Evolutionary conservation across 2,329 filamentous ascomycete species (phyloP), one percentile per base, ranked within the genome.

Genomic region (Aspergillus novoparasiticus): DNA sequence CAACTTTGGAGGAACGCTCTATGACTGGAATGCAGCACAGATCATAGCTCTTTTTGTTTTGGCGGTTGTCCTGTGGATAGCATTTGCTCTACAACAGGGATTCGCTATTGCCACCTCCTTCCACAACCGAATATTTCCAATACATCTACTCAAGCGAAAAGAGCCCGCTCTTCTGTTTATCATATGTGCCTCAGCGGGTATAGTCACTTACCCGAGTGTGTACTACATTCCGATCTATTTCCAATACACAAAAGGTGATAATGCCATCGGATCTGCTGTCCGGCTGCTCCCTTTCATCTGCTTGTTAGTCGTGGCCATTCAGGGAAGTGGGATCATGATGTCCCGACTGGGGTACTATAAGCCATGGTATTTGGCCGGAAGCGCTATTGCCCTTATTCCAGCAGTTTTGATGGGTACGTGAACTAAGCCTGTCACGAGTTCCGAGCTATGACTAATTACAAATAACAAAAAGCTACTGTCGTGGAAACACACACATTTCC

Each of bases 221-320:
- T 87, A 86, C 73, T 87, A 84, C 72, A 81, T 84, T 9, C 85
- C 85, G 0, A 73, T 87, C 0, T 86, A 80, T 73, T 86, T 86
- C 71, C 81, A 84, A 62, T 87, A 86, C 68, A 78, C 78, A 0
- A 76, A 74, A 3, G 80, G 80, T 6, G 82, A 83, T 48, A 72
- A 66, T 0, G 73, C 71, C 1, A 41, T 76, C 3, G 58, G 58
- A 41, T 66, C 75, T 2, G 73, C 72, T 1, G 73, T 79, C 1
- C 73, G 73, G 1, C 66, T 79, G 0, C 66, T 78, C 10, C 76
- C 75, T 0, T 75, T 72, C 41, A 69, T 78, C 48, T 58, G 64
- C n/a, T n/a, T 74, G 3, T 55, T 69, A 11, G 69, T 76, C 19
- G 32, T 63, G 19, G 48, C 66, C 10, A 68, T 68, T 43, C 53